Evolutionary conservation across 768 basidiomycete genomes (phyloP).

Genomic region (Tephrocybe sp.): DNA sequence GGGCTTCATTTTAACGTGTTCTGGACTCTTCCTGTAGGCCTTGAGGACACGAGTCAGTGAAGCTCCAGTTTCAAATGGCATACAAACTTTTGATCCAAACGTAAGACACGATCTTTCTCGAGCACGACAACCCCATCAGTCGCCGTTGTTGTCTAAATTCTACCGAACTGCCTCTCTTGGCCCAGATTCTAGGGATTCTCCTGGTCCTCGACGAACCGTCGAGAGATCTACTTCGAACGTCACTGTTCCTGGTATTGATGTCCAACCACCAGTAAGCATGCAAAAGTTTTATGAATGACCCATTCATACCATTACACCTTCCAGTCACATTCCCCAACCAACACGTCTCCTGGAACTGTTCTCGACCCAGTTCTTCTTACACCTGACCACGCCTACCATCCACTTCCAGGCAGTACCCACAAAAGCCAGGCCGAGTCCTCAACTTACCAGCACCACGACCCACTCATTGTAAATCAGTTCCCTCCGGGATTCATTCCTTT

Average conservation of each 20-base stretch:
- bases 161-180: neutral
- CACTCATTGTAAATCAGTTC: constrained; percentile 22
- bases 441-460: neutral
- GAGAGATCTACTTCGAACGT: constrained; percentile 28
- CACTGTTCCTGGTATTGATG: constrained; percentile 39
- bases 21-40: too few relatives aligned
- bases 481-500: constrained; percentile 38
- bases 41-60: too few relatives aligned
- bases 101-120: too few relatives aligned
- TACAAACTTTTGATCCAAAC: too few relatives aligned
- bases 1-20: too few relatives aligned
- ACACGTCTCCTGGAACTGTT: constrained; percentile 26
- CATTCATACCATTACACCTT: neutral
- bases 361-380: constrained; percentile 40
- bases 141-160: neutral
- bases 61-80: too few relatives aligned
- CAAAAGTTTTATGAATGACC: neutral
- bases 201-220: constrained; percentile 20
- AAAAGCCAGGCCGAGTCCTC: neutral
- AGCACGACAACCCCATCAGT: too few relatives aligned
- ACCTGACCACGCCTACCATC: constrained; percentile 35
- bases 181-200: constrained; percentile 7
- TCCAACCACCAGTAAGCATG: constrained; percentile 43
- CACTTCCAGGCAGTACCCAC: constrained; percentile 5
- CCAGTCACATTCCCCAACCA: constrained; percentile 39